A percentile compares a stretch with the other conserved stretches of the same genome.
Evolutionary conservation across 768 basidiomycete genomes (phyloP).

Genomic region (Galerina marginata): DNA sequence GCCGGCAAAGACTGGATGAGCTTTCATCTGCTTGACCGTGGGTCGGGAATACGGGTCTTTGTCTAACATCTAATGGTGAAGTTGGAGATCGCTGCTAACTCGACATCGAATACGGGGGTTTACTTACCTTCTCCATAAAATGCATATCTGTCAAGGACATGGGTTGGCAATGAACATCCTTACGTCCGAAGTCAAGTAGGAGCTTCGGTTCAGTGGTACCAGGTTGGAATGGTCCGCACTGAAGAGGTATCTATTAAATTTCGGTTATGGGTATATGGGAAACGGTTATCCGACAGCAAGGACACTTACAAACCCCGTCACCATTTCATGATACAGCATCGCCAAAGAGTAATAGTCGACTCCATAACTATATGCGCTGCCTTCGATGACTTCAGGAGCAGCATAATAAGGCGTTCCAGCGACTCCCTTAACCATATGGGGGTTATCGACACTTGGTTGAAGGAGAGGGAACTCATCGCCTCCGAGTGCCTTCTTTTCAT

Average conservation of each 20-base stretch:
- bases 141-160: conserved; percentile 18
- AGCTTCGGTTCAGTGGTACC: conserved; percentile 4
- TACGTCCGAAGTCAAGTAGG: conserved; percentile 15
- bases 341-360: conserved; percentile 29
- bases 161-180: conserved; percentile 22
- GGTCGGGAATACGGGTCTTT: conserved; percentile 19
- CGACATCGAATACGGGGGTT: not conserved
- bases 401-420: conserved; percentile 96
- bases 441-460: conserved; percentile 25
- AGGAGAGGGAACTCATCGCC: conserved; percentile 25
- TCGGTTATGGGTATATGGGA: not conserved
- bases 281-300: not conserved
- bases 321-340: conserved; percentile 26
- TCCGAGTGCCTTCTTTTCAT: conserved; percentile 7
- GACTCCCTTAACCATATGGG: conserved; percentile 19
- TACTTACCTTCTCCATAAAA: conserved; percentile 20
- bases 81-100: not conserved
- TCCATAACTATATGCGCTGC: conserved; percentile 63
- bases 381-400: conserved; percentile 91
- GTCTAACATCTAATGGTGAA: conserved; percentile 17
- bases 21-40: conserved; percentile 22
- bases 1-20: conserved; percentile 18
- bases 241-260: conserved; percentile 10
- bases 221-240: not conserved
- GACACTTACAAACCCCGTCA: conserved; percentile 25